Base-by-base conservation (phyloP, 2,329 filamentous ascomycete genomes). In the Xylaria sp. region DNA sequence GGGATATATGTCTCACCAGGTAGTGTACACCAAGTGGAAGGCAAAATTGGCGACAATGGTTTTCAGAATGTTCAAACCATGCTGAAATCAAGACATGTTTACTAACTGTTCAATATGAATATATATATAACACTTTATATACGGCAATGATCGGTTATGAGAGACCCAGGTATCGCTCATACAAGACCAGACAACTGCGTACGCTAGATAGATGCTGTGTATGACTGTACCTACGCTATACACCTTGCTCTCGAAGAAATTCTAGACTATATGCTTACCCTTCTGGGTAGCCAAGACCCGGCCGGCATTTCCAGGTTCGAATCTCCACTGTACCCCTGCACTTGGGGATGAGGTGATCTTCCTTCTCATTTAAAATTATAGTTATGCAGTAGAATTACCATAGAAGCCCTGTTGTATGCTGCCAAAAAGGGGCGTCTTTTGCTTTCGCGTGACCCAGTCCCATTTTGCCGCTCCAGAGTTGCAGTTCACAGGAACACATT, bases 1-100 rank as follows among this genome's bases (percentile, higher is more conserved):
- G 6, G 33, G 9, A 13, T 3, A 9, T 28, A 28, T 28, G 58
- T 66, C 62, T 69, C 56, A 52, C 62, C 62, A 58, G 41, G 43
- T 36, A 23, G 18, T 20, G 46, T 13, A 49, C 25, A 66, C 31
- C 39, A 62, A 18, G 61, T 54, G 52, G 28, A 28, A 28, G 3
- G 36, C 54, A 52, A 59, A 31, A 33, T 43, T 43, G 20, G 48
- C 9, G 25, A 64, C 31, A 54, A 57, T 31, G 60, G 36, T 31
- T 15, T 28, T 54, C 15, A n/a, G 10, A 31, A 3, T 54, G 15
- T 33, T 54, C 51, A 2, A 48, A 9, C 46, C 3, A 23, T 23
- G 23, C 46, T 15, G 39, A 41, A 46, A n/a, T 18, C 15, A 12
- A n/a, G 6, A 8, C 41, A 6, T 46, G 4, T 46, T n/a, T n/a